Conservation (phyloP, 441 rosid species). For the Bruguiera hainesii region DNA sequence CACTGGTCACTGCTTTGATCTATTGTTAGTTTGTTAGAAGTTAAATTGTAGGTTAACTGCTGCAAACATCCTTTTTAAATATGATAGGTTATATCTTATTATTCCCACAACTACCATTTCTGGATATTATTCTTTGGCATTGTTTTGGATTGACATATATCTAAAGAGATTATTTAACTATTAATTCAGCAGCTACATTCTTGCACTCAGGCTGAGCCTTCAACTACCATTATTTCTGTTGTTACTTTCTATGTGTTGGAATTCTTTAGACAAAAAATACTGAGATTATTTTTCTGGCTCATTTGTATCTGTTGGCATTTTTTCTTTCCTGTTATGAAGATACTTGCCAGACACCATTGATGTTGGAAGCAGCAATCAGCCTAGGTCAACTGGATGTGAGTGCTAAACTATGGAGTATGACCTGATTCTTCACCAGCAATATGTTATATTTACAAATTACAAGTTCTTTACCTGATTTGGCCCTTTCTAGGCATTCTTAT, state of each 20-base stretch:
- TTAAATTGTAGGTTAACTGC: background rate
- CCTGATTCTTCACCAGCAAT: conserved; percentile 23
- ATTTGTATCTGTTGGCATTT: conserved; percentile 14
- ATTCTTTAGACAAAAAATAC: background rate
- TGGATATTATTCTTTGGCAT: background rate
- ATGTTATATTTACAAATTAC: conserved; percentile 3
- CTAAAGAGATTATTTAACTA: background rate
- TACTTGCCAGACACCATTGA: conserved; percentile 92
- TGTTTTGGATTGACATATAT: background rate
- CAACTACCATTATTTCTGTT: background rate
- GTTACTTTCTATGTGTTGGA: too few relatives aligned
- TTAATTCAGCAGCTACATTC: too few relatives aligned
- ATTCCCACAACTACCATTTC: background rate
- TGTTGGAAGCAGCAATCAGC: conserved; percentile 67
- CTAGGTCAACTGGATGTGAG: conserved; percentile 77
- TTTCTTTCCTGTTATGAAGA: conserved; percentile 29
- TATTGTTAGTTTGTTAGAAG: background rate
- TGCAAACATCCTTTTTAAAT: too few relatives aligned
- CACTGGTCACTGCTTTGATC: background rate
- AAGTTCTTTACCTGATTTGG: conserved; percentile 26
- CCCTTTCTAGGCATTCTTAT: conserved; percentile 12
- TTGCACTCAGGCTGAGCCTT: background rate
- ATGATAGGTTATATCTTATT: background rate
- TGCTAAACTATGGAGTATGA: conserved; percentile 37
- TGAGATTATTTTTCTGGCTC: conserved; percentile 4